Conservation (phyloP, 371 early-diverging fungal species). For the Mucor racemosus region DNA sequence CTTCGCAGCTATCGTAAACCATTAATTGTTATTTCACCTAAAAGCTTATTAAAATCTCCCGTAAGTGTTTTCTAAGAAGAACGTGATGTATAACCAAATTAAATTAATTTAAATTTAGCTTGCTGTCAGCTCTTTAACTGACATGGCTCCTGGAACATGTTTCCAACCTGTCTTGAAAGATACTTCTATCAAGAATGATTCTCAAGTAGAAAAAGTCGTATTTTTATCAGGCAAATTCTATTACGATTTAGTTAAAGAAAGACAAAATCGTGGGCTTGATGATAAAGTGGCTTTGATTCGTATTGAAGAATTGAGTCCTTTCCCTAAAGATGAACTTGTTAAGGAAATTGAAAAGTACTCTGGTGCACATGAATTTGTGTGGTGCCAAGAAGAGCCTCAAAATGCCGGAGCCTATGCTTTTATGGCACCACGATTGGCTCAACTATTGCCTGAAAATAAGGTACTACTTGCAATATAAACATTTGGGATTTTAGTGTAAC, state of each 20-base stretch:
- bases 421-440: conserved; percentile 84
- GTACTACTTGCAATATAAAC: conserved; percentile 20
- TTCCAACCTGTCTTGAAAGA: conserved; percentile 86
- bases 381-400: conserved; percentile 96
- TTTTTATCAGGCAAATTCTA: conserved; percentile 92
- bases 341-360: conserved; percentile 68
- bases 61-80: conserved; percentile 24
- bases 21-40: conserved; percentile 87
- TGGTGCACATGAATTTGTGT: conserved; percentile 76
- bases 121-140: conserved; percentile 76
- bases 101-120: conserved; percentile 26
- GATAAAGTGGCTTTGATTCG: conserved; percentile 83
- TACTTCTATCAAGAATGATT: conserved; percentile 37
- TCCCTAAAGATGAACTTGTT: conserved; percentile 79
- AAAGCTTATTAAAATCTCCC: conserved; percentile 73
- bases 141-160: conserved; percentile 84
- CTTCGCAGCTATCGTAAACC: conserved; percentile 89
- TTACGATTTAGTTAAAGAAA: conserved; percentile 86
- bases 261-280: conserved; percentile 63
- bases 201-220: conserved; percentile 71
- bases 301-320: conserved; percentile 92
- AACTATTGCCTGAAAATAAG: conserved; percentile 60
- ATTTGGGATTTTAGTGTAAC: conserved; percentile 1
- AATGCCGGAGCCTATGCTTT: conserved; percentile 91
- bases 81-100: background rate